Evolutionary conservation across 345 rosid genomes (phyloP).

Genomic region (Cardamine resedifolia): DNA sequence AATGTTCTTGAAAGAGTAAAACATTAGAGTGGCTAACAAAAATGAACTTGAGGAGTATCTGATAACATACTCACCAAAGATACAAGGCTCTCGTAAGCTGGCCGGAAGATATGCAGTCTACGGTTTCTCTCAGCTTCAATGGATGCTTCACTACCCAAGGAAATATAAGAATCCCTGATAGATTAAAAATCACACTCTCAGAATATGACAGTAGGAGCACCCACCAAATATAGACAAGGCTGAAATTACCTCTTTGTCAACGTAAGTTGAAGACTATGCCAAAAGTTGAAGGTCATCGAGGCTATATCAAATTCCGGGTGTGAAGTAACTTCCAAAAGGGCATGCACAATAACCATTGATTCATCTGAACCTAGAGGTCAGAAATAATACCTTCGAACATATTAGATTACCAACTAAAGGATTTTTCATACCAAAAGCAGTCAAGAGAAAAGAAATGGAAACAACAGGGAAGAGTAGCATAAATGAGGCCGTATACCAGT

Average conservation of each 20-base stretch:
- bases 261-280: constrained; percentile 95
- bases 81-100: constrained; percentile 81
- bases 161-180: constrained; percentile 69
- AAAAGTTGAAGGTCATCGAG: constrained; percentile 98
- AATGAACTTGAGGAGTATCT: constrained; percentile 3
- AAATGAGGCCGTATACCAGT: constrained; percentile 53
- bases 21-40: constrained; percentile 8
- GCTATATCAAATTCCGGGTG: constrained; percentile 96
- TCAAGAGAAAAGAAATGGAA: constrained; percentile 27
- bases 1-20: background rate
- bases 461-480: constrained; percentile 9
- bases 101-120: constrained; percentile 69
- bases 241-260: constrained; percentile 71
- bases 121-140: constrained; percentile 82
- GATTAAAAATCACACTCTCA: constrained; percentile 34
- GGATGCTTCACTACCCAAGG: constrained; percentile 68
- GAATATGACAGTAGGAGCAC: constrained; percentile 25
- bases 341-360: constrained; percentile 82
- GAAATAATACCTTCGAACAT: constrained; percentile 19
- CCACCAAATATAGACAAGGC: constrained; percentile 19
- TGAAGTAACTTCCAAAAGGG: constrained; percentile 88
- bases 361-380: constrained; percentile 72
- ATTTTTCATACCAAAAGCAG: constrained; percentile 21
- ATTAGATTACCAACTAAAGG: constrained; percentile 19
- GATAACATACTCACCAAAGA: constrained; percentile 68